These are phyloP conservation scores for Tricholoma terreum DNA, from an alignment of 768 basidiomycete genomes.

Conservation along the genomic window DNA sequence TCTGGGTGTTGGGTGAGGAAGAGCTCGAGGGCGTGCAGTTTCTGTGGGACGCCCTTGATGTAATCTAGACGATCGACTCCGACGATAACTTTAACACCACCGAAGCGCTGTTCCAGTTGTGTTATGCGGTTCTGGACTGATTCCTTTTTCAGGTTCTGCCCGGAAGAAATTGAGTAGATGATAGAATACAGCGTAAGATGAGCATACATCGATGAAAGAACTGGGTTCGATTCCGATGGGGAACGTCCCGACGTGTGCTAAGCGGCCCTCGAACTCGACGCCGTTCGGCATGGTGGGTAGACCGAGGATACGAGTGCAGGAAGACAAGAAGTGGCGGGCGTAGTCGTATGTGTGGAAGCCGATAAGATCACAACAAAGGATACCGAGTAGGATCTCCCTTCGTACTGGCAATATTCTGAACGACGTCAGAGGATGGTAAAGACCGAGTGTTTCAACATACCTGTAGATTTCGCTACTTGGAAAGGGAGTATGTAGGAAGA, in stretches of 20 bases:
- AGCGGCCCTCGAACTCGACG: conserved; percentile 91
- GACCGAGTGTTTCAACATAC: conserved; percentile 39
- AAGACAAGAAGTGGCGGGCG: conserved; percentile 98
- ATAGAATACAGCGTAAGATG: background rate
- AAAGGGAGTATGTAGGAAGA: conserved; percentile 98
- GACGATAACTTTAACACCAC: conserved; percentile 94
- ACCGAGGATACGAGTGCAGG: conserved; percentile 93
- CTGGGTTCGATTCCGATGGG: conserved; percentile 97
- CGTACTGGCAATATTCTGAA: conserved; percentile 92
- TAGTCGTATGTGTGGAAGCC: conserved; percentile 99
- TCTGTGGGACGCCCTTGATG: conserved; percentile 99
- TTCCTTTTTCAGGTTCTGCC: conserved; percentile 78
- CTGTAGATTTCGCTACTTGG: conserved; percentile 97
- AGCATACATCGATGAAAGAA: conserved; percentile 76
- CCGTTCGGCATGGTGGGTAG: conserved; percentile 98
- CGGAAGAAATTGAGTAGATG: conserved; percentile 7
- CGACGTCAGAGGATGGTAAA: conserved; percentile 5
- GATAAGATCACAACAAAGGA: conserved; percentile 94
- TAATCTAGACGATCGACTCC: conserved; percentile 98
- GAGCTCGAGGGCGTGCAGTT: conserved; percentile 92
- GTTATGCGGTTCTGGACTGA: conserved; percentile 78
- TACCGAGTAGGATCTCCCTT: conserved; percentile 93
- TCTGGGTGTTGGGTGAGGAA: conserved; percentile 98
- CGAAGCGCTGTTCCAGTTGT: conserved; percentile 85
- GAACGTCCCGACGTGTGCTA: conserved; percentile 97